Evolutionary conservation across 2,329 filamentous ascomycete species (phyloP).

Genomic region (Neonectria sp.): DNA sequence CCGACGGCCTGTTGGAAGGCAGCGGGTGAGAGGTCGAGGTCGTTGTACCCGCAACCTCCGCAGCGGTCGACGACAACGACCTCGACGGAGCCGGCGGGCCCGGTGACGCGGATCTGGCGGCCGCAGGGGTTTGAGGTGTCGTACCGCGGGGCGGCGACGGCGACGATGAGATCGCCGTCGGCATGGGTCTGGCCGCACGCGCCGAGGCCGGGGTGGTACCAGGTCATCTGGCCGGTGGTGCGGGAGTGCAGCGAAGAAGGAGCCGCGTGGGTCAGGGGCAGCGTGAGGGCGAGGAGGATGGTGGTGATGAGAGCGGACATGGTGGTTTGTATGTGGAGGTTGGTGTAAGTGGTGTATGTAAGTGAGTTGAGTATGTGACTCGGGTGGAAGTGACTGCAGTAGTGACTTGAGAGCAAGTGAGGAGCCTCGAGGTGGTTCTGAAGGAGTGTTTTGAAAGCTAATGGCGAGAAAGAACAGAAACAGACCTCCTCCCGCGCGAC

Average conservation of each 20-base stretch:
- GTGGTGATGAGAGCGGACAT: conserved; percentile 41
- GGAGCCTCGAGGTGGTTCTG: not conserved
- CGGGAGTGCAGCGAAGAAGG: conserved; percentile 26
- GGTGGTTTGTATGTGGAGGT: conserved; percentile 4
- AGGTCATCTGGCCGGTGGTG: conserved; percentile 54
- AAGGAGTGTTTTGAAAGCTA: not conserved
- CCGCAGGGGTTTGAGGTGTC: conserved; percentile 75
- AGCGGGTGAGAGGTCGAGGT: conserved; percentile 64
- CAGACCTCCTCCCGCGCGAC: not conserved
- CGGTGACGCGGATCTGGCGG: conserved; percentile 72
- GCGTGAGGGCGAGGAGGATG: conserved; percentile 38
- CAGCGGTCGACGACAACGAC: conserved; percentile 80
- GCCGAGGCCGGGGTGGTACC: conserved; percentile 76
- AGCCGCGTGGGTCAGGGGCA: conserved; percentile 37
- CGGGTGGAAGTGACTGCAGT: not conserved
- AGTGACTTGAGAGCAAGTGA: not conserved
- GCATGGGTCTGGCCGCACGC: conserved; percentile 75
- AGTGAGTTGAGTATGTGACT: not conserved
- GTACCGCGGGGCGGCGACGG: conserved; percentile 77
- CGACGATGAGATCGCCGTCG: conserved; percentile 72
- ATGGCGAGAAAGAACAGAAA: not conserved
- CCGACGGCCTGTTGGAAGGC: conserved; percentile 63
- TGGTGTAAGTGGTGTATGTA: not conserved
- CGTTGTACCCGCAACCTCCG: conserved; percentile 60
- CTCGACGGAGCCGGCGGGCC: conserved; percentile 64